Conservation (phyloP, 225 moss, liverwort and hornwort species). For the Rhytidiadelphus loreus region DNA sequence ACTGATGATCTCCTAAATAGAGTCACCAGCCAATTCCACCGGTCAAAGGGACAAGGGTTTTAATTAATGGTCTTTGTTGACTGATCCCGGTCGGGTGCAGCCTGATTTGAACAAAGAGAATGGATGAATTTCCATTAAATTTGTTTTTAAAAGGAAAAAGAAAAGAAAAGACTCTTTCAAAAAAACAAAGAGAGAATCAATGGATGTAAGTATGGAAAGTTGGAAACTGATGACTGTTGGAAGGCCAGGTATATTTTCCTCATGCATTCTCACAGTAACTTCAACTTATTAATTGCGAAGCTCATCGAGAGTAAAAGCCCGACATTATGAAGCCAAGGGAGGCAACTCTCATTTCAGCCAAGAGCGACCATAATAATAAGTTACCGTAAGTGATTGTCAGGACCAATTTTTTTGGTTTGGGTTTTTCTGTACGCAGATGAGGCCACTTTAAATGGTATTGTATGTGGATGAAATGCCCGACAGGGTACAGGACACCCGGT, state of each 20-base stretch:
- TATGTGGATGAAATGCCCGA: neutral
- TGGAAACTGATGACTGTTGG: neutral
- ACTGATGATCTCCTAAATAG: no score
- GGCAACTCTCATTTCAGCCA: neutral
- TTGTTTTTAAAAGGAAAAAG: no score
- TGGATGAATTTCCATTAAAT: neutral
- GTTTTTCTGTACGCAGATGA: neutral
- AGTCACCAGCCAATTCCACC: neutral
- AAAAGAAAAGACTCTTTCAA: no score
- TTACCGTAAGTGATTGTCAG: neutral
- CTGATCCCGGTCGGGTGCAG: fast-evolving
- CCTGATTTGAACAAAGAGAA: neutral
- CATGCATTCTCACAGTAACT: fast-evolving
- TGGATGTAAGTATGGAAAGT: neutral
- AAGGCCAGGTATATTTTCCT: neutral
- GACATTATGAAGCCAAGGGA: neutral
- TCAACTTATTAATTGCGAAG: neutral
- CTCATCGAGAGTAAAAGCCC: neutral
- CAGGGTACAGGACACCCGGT: neutral
- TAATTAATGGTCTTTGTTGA: neutral
- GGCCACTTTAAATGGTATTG: neutral
- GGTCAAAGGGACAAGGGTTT: neutral
- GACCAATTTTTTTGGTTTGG: neutral
- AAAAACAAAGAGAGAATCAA: neutral
- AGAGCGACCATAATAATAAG: neutral